phyloP scores from a whole-genome alignment of 2,329 filamentous ascomycete genomes.

The Aurifilum marmelostoma region DNA sequence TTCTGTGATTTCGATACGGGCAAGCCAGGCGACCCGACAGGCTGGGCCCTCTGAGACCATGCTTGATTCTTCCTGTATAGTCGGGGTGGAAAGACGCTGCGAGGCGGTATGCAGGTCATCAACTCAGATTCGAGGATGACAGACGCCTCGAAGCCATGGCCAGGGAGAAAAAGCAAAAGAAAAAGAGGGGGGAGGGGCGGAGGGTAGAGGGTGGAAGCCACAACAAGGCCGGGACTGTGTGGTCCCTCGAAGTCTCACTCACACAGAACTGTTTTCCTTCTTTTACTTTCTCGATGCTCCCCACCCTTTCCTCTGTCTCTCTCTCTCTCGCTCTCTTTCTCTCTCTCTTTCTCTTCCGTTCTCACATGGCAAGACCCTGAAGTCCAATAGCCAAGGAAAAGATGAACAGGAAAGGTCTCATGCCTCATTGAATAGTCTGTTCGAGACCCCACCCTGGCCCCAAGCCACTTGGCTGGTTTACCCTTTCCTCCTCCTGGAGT shows the following conservation, averaged over 20 bases:
- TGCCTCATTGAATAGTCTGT: conserved; percentile 29
- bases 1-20: conserved; percentile 8
- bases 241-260: conserved; percentile 22
- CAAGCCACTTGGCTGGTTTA: conserved; percentile 27
- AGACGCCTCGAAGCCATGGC: conserved; percentile 23
- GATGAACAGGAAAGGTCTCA: not conserved
- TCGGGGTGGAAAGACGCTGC: conserved; percentile 13
- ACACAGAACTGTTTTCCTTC: conserved; percentile 14
- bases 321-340: not conserved
- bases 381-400: conserved; percentile 9
- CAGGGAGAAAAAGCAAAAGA: not conserved
- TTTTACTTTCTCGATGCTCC: not conserved
- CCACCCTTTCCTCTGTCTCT: not conserved
- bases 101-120: conserved; percentile 23
- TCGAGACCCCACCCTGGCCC: conserved; percentile 18
- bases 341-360: conserved; percentile 6
- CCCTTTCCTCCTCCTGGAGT: conserved; percentile 12
- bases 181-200: too few species aligned
- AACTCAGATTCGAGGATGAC: conserved; percentile 26
- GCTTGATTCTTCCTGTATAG: conserved; percentile 6
- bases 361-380: conserved; percentile 6
- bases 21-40: conserved; percentile 21
- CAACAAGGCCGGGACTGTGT: conserved; percentile 19
- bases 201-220: not conserved
- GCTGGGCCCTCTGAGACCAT: conserved; percentile 19